Percentiles rank a stretch among this genome's conserved stretches.
phyloP scores from a whole-genome alignment of 441 rosid genomes.

The Eruca vesicaria region DNA sequence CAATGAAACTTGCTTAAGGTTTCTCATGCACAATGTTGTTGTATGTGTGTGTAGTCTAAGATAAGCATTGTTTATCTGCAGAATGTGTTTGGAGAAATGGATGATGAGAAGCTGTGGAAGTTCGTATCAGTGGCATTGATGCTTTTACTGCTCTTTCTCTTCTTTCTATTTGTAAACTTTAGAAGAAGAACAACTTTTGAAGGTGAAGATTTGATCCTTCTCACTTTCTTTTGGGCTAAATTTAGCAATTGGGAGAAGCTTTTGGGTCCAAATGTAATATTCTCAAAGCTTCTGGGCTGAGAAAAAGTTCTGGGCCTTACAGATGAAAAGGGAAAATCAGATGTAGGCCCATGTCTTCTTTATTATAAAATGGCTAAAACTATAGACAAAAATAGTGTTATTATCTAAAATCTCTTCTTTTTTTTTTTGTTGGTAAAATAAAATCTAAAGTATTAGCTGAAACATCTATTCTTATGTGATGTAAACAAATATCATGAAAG shows the following conservation, averaged over 20 bases:
- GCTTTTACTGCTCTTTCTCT: conserved; percentile 39
- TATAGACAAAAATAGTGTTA: not conserved
- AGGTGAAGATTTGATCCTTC: conserved; percentile 56
- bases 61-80: conserved; percentile 39
- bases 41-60: conserved; percentile 16
- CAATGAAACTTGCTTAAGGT: not conserved
- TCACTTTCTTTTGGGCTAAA: conserved; percentile 2
- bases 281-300: not conserved
- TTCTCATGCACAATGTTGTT: not conserved
- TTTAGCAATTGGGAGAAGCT: not conserved
- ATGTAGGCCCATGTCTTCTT: conserved; percentile 3
- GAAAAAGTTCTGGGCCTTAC: conserved; percentile 30
- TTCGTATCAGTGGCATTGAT: conserved; percentile 37
- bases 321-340: not conserved
- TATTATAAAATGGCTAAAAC: not conserved
- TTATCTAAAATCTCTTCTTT: no score
- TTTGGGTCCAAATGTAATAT: not conserved
- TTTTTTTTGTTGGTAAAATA: not conserved
- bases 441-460: not conserved
- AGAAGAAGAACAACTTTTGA: conserved; percentile 71
- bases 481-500: not conserved
- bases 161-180: conserved; percentile 54
- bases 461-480: not conserved
- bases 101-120: conserved; percentile 44
- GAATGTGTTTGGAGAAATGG: conserved; percentile 39